Evolutionary conservation across 768 basidiomycete species (phyloP), one percentile per base, ranked within the genome.

Genomic region (Paxillus ammoniavirescens): DNA sequence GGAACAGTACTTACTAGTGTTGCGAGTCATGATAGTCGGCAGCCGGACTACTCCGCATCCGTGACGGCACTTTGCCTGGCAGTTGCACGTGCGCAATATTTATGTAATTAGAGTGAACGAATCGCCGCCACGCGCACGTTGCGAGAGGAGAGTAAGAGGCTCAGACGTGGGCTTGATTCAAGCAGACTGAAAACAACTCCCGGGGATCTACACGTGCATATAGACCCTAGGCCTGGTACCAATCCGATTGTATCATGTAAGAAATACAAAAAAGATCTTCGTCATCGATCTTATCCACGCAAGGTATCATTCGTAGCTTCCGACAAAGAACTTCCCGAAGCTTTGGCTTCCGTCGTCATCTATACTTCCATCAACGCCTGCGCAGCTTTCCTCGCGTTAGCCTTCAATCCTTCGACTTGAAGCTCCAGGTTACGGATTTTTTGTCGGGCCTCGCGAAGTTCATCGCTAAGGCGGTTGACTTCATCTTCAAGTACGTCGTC

Each of bases 391-490:
- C 82, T 77, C 52, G 90, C 88, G 62, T 92, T 93, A 15, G 84
- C 83, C 53, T 80, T 80, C 58, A 90, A 68, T 13, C 77, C 76
- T 72, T 93, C 91, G 17, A 93, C 82, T 72, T 91, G 88, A 54
- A 93, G 66, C 72, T 94, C 92, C 47, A 95, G 70, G 61, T 86
- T 86, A 53, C 93, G 77, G 49, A 95, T 93, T 73, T 88, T 83
- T 70, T 86, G 84, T 37, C 87, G 78, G 33, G 90, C 87, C 23
- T 92, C 91, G 28, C 91, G 80, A 42, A 95, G 78, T 61, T 92
- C 89, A 2, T 69, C 67, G 12, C 68, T 78, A 50, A 94, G 76
- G 2, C 75, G 77, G 1, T 75, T 75, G 58, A 90, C 91, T 65
- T 93, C 89, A 23, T 75, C 72, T 55, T 71, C 65, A 13, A 82